These are phyloP conservation scores for Zygotorulaspora chibaensis DNA, from an alignment of 805 yeast genomes.

Conservation along the genomic window DNA sequence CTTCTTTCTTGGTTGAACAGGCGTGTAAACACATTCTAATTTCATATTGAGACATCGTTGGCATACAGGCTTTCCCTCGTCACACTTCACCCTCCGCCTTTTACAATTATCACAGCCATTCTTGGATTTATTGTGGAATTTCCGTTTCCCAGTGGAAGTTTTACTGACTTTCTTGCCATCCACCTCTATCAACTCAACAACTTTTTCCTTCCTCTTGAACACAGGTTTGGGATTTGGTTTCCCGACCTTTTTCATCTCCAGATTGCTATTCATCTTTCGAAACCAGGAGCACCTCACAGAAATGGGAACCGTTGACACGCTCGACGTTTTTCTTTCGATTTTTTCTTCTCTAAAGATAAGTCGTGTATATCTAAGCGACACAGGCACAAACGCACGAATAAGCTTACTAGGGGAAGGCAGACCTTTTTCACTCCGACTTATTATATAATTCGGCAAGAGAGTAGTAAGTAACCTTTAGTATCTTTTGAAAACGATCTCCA, in stretches of 20 bases:
- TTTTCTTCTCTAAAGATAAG: neutral
- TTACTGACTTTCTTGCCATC: constrained; percentile 40
- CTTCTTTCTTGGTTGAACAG: constrained; percentile 25
- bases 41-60: constrained; percentile 75
- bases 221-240: constrained; percentile 6
- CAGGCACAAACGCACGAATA: neutral
- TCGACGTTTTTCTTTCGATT: neutral
- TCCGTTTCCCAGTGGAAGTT: constrained; percentile 65
- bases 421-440: no score
- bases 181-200: constrained; percentile 35
- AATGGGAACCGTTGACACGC: no score
- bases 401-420: neutral
- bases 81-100: constrained; percentile 87
- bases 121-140: constrained; percentile 84
- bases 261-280: neutral
- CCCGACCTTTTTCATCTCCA: constrained; percentile 6
- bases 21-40: constrained; percentile 63
- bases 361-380: no score
- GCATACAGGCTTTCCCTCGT: constrained; percentile 78
- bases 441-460: neutral
- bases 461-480: neutral
- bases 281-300: neutral
- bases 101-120: constrained; percentile 90
- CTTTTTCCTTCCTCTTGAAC: constrained; percentile 21
- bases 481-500: neutral